Conservation (phyloP, 2,329 filamentous ascomycete genomes). For the Hypomyces rosellus region DNA sequence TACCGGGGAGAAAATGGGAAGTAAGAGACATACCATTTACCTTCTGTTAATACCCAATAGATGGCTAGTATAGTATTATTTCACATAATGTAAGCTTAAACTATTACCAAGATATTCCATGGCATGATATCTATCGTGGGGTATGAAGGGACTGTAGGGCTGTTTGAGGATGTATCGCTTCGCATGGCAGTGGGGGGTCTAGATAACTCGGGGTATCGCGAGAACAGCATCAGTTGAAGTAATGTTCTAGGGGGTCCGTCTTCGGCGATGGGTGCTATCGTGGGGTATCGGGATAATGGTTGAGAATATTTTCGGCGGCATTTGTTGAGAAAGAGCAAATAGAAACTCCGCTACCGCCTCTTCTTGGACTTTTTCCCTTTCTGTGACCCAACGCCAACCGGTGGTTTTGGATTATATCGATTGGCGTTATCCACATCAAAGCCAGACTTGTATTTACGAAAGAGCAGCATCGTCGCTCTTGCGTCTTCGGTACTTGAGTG, state of each 20-base stretch:
- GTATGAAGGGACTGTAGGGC: slow-evolving; percentile 53
- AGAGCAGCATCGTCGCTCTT: slow-evolving; percentile 82
- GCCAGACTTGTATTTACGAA: slow-evolving; percentile 71
- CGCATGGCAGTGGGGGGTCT: slow-evolving; percentile 22
- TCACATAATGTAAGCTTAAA: slow-evolving; percentile 68
- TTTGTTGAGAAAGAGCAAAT: background rate
- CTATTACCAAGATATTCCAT: slow-evolving; percentile 63
- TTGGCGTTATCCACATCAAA: slow-evolving; percentile 78
- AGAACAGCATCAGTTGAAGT: too few relatives aligned
- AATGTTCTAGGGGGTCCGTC: too few relatives aligned
- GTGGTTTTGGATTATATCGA: slow-evolving; percentile 46
- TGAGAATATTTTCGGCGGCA: background rate
- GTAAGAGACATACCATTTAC: slow-evolving; percentile 16
- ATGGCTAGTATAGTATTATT: slow-evolving; percentile 54
- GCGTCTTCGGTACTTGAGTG: slow-evolving; percentile 75
- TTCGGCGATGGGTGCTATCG: too few relatives aligned
- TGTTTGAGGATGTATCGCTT: slow-evolving; percentile 65
- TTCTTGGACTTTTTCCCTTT: slow-evolving; percentile 37
- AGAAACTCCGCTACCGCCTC: slow-evolving; percentile 26
- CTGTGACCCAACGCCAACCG: slow-evolving; percentile 13
- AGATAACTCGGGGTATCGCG: too few relatives aligned
- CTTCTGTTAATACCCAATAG: background rate
- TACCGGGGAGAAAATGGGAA: too few relatives aligned
- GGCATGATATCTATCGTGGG: slow-evolving; percentile 60
- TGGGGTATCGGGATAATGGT: background rate